phyloP scores from a whole-genome alignment of 2,329 filamentous ascomycete genomes.

The Pseudodiploospora longispora region DNA sequence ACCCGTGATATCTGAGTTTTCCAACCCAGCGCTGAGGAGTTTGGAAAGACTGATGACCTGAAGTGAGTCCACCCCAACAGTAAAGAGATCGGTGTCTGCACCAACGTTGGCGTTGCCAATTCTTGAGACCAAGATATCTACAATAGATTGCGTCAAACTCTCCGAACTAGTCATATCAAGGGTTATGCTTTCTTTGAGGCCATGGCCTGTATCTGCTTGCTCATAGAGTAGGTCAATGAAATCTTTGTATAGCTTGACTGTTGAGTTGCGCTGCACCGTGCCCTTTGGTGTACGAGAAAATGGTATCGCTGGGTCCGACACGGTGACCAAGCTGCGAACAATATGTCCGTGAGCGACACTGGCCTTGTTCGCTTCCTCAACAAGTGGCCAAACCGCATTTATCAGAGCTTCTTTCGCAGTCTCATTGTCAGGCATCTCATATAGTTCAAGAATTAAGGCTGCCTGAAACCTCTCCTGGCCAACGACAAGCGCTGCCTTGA shows the following conservation, averaged over 20 bases:
- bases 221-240: slow-evolving; percentile 36
- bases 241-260: slow-evolving; percentile 31
- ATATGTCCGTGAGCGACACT: slow-evolving; percentile 40
- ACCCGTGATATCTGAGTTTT: slow-evolving; percentile 9
- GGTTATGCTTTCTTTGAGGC: slow-evolving; percentile 15
- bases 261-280: slow-evolving; percentile 32
- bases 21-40: slow-evolving; percentile 13
- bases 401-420: slow-evolving; percentile 23
- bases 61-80: slow-evolving; percentile 31
- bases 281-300: slow-evolving; percentile 38
- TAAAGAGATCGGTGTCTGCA: slow-evolving; percentile 27
- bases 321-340: slow-evolving; percentile 26
- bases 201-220: slow-evolving; percentile 12
- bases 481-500: slow-evolving; percentile 29
- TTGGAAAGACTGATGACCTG: slow-evolving; percentile 23
- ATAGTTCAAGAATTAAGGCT: slow-evolving; percentile 39
- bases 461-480: slow-evolving; percentile 39
- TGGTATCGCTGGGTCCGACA: slow-evolving; percentile 33
- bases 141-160: slow-evolving; percentile 16
- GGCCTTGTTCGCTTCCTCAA: slow-evolving; percentile 34
- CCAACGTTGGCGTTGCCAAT: slow-evolving; percentile 13
- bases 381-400: slow-evolving; percentile 34
- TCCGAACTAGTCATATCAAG: slow-evolving; percentile 16
- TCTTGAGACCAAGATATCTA: slow-evolving; percentile 9
- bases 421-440: slow-evolving; percentile 16